Evolutionary conservation across 1,284 basidiomycete genomes (phyloP), one percentile per base, ranked within the genome.

Genomic region (Flammula alnicola): DNA sequence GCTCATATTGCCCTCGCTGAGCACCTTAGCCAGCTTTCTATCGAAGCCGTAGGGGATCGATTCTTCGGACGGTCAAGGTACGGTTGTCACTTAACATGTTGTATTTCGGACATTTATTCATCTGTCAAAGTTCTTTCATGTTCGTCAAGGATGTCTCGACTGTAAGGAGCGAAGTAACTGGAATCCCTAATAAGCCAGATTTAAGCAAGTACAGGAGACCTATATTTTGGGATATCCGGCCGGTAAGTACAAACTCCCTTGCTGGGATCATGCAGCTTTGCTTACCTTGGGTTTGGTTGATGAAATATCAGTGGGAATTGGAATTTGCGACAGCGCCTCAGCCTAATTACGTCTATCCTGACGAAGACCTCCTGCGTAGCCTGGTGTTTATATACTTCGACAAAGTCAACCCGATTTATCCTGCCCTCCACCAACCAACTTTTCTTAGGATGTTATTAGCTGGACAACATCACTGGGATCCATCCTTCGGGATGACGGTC

Each of bases 31-130:
- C 59, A 61, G 6, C 58, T 78, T 20, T 62, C 66, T 8, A 44
- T 79, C 20, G 56, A 70, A 16, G 54, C 68, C 2, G 57, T 65
- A 10, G 64, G 73, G 17, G 66, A 76, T 46, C 71, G 79, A 14
- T 86, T 82, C 62, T 83, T 81, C 61, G 84, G 84, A n/a, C 77
- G 78, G 52, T 79, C 81, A 0, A 84, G 81, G 58, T 78, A 71
- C n/a, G 2, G 71, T 29, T 74, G 3, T 10, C 12, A 26, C 14
- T 8, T 7, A 23, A 26, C n/a, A 32, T 22, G 26, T 26, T 4
- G 11, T 26, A n/a, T 9, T 26, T 26, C 23, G 10, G 31, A 14
- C 26, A 23, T 39, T 23, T 39, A 25, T 50, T 2, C 27, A 36
- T 39, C 5, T 14, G 45, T 43, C 27, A 16, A 20, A 68, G 66